Evolutionary conservation across 257 asterid genomes (phyloP).

Genomic region (Ballota nigra): DNA sequence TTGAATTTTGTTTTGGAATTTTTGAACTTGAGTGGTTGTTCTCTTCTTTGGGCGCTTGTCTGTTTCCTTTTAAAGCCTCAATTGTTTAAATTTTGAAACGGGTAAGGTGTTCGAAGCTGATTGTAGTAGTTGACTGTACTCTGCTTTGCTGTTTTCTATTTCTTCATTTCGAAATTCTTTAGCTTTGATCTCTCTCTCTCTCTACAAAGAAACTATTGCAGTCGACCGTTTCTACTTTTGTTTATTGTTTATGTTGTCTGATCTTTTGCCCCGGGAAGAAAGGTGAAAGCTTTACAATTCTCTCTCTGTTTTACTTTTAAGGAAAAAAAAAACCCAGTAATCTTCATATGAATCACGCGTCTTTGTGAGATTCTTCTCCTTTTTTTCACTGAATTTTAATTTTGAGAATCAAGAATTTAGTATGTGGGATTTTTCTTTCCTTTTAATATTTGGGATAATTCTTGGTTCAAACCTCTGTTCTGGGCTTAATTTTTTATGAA

Average conservation of each 20-base stretch:
- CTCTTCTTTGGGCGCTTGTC: slow-evolving; percentile 31
- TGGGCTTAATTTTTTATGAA: background rate
- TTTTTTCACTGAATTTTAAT: background rate
- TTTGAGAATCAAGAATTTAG: background rate
- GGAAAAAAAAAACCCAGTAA: background rate
- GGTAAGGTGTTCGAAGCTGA: slow-evolving; percentile 24
- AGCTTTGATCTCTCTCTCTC: background rate
- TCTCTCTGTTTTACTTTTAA: background rate
- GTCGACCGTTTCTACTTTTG: slow-evolving; percentile 39
- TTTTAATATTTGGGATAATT: slow-evolving; percentile 4
- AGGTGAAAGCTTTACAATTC: slow-evolving; percentile 16
- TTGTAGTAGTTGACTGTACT: slow-evolving; percentile 23
- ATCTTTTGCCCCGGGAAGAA: slow-evolving; percentile 12
- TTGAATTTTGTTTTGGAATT: slow-evolving; percentile 42
- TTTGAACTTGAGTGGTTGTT: slow-evolving; percentile 22
- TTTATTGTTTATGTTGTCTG: slow-evolving; percentile 1
- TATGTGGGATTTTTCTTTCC: background rate
- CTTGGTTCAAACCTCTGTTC: slow-evolving; percentile 2
- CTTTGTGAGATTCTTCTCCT: slow-evolving; percentile 5
- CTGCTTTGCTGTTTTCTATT: slow-evolving; percentile 13
- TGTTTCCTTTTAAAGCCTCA: slow-evolving; percentile 24
- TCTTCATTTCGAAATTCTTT: slow-evolving; percentile 24
- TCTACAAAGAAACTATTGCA: background rate
- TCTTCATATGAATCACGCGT: background rate
- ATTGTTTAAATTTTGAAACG: slow-evolving; percentile 16